Evolutionary conservation across 768 basidiomycete genomes (phyloP).

Genomic region (Suillus discolor): DNA sequence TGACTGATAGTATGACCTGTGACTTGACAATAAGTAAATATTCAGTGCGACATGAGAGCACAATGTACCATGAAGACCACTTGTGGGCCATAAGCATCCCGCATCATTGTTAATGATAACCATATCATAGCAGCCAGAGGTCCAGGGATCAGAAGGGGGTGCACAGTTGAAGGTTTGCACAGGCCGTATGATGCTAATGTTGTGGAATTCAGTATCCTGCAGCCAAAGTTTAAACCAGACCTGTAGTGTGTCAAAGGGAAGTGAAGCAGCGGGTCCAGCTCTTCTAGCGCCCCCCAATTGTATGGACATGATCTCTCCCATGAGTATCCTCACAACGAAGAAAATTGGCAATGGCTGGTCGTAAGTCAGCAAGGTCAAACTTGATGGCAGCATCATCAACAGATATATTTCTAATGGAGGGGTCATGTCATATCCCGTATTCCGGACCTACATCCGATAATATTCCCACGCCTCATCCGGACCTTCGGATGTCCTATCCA

Average conservation of each 20-base stretch:
- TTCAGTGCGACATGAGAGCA: neutral
- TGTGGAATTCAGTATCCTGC: neutral
- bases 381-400: conserved; percentile 24
- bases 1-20: conserved; percentile 6
- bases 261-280: neutral
- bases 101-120: neutral
- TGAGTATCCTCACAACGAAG: no score
- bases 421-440: no score
- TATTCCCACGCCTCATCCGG: no score
- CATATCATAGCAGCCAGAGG: conserved; percentile 1
- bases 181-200: neutral
- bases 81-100: neutral
- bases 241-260: conserved; percentile 20
- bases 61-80: conserved; percentile 7
- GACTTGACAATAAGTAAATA: neutral
- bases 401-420: conserved; percentile 20
- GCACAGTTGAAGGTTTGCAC: conserved; percentile 1
- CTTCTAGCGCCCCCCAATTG: neutral
- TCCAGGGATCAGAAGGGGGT: conserved; percentile 5
- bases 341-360: conserved; percentile 8
- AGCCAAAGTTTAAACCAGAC: conserved; percentile 22
- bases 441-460: no score
- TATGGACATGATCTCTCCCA: neutral
- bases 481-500: no score
- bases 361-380: conserved; percentile 13